phyloP scores from a whole-genome alignment of 164 flowering plant genomes.

The Aristolochia fimbriata region DNA sequence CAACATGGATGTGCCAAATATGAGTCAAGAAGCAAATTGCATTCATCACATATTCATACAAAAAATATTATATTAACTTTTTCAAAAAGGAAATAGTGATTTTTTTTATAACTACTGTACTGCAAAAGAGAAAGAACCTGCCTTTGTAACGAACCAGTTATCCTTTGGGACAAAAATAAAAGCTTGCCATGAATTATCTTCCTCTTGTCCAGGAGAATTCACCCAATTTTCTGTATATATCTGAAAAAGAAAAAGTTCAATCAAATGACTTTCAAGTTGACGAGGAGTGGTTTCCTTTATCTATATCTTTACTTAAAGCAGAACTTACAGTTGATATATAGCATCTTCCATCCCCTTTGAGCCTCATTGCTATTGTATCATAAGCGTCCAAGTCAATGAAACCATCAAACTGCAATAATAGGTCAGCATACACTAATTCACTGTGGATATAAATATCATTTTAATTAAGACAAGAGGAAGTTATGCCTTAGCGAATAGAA shows the following conservation, averaged over 20 bases:
- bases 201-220: conserved; percentile 81
- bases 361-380: conserved; percentile 75
- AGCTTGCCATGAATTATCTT: conserved; percentile 98
- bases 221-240: conserved; percentile 99
- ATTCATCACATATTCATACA: too few relatives aligned
- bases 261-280: not conserved
- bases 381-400: conserved; percentile 87
- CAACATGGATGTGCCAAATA: too few relatives aligned
- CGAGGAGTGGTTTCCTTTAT: not conserved
- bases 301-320: not conserved
- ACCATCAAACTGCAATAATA: conserved; percentile 69
- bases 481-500: too few relatives aligned
- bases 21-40: too few relatives aligned
- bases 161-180: conserved; percentile 76
- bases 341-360: conserved; percentile 95
- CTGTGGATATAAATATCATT: too few relatives aligned
- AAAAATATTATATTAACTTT: too few relatives aligned
- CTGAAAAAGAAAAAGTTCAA: conserved; percentile 24
- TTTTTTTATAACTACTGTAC: too few relatives aligned
- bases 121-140: conserved; percentile 17
- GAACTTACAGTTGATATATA: conserved; percentile 89
- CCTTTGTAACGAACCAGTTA: conserved; percentile 85
- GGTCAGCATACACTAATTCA: too few relatives aligned
- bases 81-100: too few relatives aligned
- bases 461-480: too few relatives aligned